A percentile compares a stretch with the other conserved stretches of the same genome.
phyloP scores from a whole-genome alignment of 1,139 yeast species.

The Candida pseudoviswanathii region DNA sequence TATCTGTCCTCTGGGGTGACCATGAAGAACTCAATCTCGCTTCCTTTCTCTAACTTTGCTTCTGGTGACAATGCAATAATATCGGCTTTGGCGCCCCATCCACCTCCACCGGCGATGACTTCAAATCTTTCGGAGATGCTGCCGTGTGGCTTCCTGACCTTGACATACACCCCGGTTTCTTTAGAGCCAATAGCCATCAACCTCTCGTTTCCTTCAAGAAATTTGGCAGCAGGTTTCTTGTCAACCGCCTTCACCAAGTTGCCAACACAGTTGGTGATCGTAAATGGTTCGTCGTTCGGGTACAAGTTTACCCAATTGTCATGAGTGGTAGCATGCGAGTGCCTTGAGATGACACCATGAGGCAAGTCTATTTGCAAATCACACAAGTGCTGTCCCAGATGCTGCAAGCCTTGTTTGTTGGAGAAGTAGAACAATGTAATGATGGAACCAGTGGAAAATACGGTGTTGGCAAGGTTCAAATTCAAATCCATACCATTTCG shows the following conservation, averaged over 20 bases:
- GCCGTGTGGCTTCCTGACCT: slow-evolving; percentile 23
- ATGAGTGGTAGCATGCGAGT: slow-evolving; percentile 11
- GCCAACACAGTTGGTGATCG: slow-evolving; percentile 48
- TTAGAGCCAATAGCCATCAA: slow-evolving; percentile 49
- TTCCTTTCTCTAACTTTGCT: slow-evolving; percentile 48
- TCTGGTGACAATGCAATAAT: slow-evolving; percentile 62
- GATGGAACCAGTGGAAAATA: slow-evolving; percentile 38
- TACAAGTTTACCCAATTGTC: slow-evolving; percentile 43
- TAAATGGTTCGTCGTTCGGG: slow-evolving; percentile 21
- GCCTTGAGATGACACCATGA: slow-evolving; percentile 21
- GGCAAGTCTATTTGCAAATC: slow-evolving; percentile 32
- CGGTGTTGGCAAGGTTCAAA: slow-evolving; percentile 41
- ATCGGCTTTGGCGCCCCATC: slow-evolving; percentile 65
- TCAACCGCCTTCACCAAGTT: slow-evolving; percentile 55
- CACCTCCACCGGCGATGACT: slow-evolving; percentile 67
- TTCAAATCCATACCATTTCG: slow-evolving; percentile 20
- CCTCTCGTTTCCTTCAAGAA: slow-evolving; percentile 43
- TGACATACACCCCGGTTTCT: slow-evolving; percentile 50
- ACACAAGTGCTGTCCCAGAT: slow-evolving; percentile 35
- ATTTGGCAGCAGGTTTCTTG: slow-evolving; percentile 52
- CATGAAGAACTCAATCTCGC: slow-evolving; percentile 50
- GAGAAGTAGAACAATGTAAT: slow-evolving; percentile 41
- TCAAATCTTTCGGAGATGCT: slow-evolving; percentile 32
- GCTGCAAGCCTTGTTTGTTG: slow-evolving; percentile 7
- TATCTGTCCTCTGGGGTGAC: slow-evolving; percentile 40